phyloP scores from a whole-genome alignment of 2,329 filamentous ascomycete species.

The Lasiodiplodia citricola region DNA sequence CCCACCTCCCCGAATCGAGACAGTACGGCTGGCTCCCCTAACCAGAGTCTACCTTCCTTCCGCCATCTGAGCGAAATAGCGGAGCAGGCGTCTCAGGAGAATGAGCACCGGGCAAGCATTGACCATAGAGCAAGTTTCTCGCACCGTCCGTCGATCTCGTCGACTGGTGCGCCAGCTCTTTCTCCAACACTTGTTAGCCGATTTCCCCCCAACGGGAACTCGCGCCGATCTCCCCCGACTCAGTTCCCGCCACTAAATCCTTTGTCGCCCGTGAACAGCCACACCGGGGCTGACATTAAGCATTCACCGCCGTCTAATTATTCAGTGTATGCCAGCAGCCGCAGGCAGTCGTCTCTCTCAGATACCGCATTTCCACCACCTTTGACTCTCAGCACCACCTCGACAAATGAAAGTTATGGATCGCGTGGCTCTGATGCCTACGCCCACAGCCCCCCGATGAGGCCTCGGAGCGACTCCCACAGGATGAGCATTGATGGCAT shows the following conservation, averaged over 20 bases:
- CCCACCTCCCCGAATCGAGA: constrained; percentile 39
- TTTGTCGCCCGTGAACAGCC: constrained; percentile 40
- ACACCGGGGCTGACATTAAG: constrained; percentile 31
- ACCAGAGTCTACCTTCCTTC: constrained; percentile 40
- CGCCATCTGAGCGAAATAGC: constrained; percentile 42
- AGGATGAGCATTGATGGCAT: constrained; percentile 63
- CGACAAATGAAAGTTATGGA: constrained; percentile 51
- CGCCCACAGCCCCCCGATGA: constrained; percentile 15
- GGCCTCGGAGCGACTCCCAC: constrained; percentile 11
- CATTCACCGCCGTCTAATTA: constrained; percentile 31
- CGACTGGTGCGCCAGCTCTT: constrained; percentile 34
- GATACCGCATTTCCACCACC: constrained; percentile 45
- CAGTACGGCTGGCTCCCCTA: constrained; percentile 37
- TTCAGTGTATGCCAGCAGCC: constrained; percentile 1
- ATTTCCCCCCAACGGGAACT: constrained; percentile 40
- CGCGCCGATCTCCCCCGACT: constrained; percentile 38
- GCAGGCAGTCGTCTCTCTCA: constrained; percentile 15
- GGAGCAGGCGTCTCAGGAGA: constrained; percentile 41
- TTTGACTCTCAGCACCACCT: constrained; percentile 34
- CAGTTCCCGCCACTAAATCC: constrained; percentile 39
- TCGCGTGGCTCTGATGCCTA: constrained; percentile 18
- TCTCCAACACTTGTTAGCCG: constrained; percentile 43
- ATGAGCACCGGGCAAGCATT: constrained; percentile 37
- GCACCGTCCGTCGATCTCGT: constrained; percentile 45
- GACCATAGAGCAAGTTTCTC: constrained; percentile 30